Evolutionary conservation across 768 basidiomycete species (phyloP).

Genomic region (Tylopilus vinaceipallidus): DNA sequence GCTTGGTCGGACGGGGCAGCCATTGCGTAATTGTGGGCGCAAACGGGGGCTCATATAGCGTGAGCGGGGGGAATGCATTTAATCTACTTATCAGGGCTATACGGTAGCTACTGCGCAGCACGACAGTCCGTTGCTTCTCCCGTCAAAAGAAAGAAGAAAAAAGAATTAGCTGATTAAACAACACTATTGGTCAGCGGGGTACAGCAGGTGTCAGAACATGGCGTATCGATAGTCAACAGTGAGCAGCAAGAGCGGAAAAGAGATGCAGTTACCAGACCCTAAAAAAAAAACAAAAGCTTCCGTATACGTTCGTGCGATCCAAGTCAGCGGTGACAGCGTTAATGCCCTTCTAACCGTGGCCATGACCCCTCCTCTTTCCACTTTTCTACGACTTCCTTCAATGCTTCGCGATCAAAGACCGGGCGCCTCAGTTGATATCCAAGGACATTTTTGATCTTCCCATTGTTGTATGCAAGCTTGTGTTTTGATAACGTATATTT

Average conservation of each 20-base stretch:
- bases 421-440: constrained; percentile 68
- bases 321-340: neutral
- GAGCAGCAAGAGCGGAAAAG: constrained; percentile 4
- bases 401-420: constrained; percentile 54
- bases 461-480: constrained; percentile 62
- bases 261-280: constrained; percentile 19
- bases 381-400: constrained; percentile 73
- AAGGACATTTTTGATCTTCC: constrained; percentile 70
- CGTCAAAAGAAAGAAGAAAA: too few species aligned
- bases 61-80: too few species aligned
- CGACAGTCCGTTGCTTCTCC: too few species aligned
- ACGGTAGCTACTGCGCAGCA: too few species aligned
- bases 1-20: neutral
- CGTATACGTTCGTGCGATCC: constrained; percentile 10
- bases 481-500: constrained; percentile 69
- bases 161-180: constrained; percentile 21
- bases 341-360: constrained; percentile 25
- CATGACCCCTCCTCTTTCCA: constrained; percentile 69
- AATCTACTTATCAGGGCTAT: too few species aligned
- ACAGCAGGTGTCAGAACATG: constrained; percentile 24
- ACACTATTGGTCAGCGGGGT: constrained; percentile 26
- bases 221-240: too few species aligned
- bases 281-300: constrained; percentile 14
- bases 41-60: neutral
- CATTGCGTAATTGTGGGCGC: constrained; percentile 1